These are phyloP conservation scores for Monosporascus ibericus DNA, from an alignment of 2,329 filamentous ascomycete genomes.

Conservation along the genomic window DNA sequence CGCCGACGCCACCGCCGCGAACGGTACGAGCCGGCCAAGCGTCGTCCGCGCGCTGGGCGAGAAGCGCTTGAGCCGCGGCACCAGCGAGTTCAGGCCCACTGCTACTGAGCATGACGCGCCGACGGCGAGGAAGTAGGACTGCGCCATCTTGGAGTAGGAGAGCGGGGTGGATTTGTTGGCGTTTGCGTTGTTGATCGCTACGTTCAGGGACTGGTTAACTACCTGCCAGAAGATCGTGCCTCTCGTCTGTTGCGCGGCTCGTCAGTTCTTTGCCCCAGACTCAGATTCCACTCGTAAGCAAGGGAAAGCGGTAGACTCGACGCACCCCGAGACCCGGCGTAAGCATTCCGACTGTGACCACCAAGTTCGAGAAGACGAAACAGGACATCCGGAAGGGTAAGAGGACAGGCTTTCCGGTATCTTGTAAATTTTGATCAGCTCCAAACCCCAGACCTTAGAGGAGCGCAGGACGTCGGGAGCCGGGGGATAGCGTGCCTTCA, in stretches of 20 bases:
- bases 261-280: not conserved
- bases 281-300: not conserved
- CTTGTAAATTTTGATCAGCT: constrained; percentile 37
- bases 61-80: constrained; percentile 74
- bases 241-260: constrained; percentile 47
- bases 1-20: constrained; percentile 88
- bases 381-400: constrained; percentile 96
- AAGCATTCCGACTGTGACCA: constrained; percentile 96
- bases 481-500: constrained; percentile 15
- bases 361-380: constrained; percentile 87
- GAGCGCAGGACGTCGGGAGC: not conserved
- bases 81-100: constrained; percentile 81
- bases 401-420: constrained; percentile 87
- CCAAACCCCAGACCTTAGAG: not conserved
- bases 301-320: not conserved
- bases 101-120: constrained; percentile 91
- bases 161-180: constrained; percentile 95
- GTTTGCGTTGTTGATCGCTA: constrained; percentile 95
- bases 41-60: constrained; percentile 69
- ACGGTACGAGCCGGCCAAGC: constrained; percentile 84
- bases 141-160: constrained; percentile 69
- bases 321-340: constrained; percentile 74
- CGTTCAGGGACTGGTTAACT: constrained; percentile 94
- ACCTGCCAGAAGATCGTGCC: constrained; percentile 94
- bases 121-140: constrained; percentile 90